Evolutionary conservation across 139 green algal genomes (phyloP).

Genomic region (Yamagishiella unicocca): DNA sequence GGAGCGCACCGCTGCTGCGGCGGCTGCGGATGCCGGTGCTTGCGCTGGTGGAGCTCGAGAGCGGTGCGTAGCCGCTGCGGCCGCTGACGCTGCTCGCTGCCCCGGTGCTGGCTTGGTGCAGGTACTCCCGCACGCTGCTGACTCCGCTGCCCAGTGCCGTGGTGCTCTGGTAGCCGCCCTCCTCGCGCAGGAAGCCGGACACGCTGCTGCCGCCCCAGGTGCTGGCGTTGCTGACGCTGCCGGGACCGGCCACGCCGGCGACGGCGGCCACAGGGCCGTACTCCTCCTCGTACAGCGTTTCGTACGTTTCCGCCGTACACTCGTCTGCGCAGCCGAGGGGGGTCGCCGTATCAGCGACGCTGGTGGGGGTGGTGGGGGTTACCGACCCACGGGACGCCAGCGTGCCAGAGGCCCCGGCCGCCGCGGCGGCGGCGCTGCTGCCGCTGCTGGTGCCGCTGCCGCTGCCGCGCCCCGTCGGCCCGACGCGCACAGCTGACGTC

Average conservation of each 20-base stretch:
- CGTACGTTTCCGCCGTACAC: background rate
- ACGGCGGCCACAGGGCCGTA: background rate
- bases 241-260: background rate
- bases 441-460: background rate
- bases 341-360: background rate
- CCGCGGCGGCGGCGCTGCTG: background rate
- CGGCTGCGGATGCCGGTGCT: background rate
- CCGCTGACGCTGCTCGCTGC: background rate
- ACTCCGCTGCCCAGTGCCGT: constrained; percentile 1
- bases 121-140: constrained; percentile 1
- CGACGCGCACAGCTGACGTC: background rate
- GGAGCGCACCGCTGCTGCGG: background rate
- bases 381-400: background rate
- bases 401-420: background rate
- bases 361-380: background rate
- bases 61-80: background rate
- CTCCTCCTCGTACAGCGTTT: background rate
- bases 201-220: constrained; percentile 38
- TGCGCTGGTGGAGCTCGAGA: background rate
- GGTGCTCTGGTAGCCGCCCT: background rate
- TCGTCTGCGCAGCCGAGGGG: background rate
- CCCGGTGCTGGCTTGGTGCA: background rate
- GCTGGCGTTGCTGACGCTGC: constrained; percentile 24
- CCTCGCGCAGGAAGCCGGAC: background rate
- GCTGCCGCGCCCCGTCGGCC: background rate